phyloP scores from a whole-genome alignment of 768 basidiomycete genomes.

The Psilocybe subaeruginosa region DNA sequence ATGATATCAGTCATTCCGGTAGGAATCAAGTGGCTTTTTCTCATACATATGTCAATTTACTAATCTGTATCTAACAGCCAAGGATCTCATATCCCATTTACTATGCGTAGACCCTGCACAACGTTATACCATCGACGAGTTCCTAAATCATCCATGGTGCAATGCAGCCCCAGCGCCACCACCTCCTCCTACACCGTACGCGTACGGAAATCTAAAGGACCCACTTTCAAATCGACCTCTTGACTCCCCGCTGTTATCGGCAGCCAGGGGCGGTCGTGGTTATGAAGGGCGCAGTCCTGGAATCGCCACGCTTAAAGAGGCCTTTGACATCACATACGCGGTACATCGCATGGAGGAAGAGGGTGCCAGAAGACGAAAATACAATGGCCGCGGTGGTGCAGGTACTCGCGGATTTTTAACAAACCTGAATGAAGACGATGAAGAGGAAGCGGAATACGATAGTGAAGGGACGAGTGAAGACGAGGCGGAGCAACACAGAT shows the following conservation, averaged over 20 bases:
- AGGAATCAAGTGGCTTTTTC: conserved; percentile 16
- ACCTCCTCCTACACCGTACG: conserved; percentile 66
- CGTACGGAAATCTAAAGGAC: conserved; percentile 41
- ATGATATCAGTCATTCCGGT: conserved; percentile 88
- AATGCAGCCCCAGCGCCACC: conserved; percentile 66
- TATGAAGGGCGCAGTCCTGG: conserved; percentile 88
- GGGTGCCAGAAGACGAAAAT: conserved; percentile 83
- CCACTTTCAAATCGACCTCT: conserved; percentile 44
- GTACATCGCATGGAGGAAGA: conserved; percentile 99
- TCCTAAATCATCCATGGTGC: conserved; percentile 96
- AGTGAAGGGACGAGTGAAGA: conserved; percentile 51
- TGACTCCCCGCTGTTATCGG: conserved; percentile 90
- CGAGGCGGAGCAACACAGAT: conserved; percentile 35
- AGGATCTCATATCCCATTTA: conserved; percentile 93
- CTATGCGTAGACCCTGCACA: conserved; percentile 95
- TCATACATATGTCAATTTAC: neutral
- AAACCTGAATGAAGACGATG: conserved; percentile 94
- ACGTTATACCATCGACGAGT: conserved; percentile 98
- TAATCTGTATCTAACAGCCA: conserved; percentile 54
- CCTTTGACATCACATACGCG: conserved; percentile 98
- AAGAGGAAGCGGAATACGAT: conserved; percentile 52
- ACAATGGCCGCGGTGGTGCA: conserved; percentile 77
- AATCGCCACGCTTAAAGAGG: conserved; percentile 91
- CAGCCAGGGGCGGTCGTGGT: conserved; percentile 71
- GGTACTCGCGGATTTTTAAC: conserved; percentile 78